Percentiles rank a stretch among this genome's conserved stretches.
phyloP scores from a whole-genome alignment of 2,329 filamentous ascomycete species.

The Sporothrix luriei region DNA sequence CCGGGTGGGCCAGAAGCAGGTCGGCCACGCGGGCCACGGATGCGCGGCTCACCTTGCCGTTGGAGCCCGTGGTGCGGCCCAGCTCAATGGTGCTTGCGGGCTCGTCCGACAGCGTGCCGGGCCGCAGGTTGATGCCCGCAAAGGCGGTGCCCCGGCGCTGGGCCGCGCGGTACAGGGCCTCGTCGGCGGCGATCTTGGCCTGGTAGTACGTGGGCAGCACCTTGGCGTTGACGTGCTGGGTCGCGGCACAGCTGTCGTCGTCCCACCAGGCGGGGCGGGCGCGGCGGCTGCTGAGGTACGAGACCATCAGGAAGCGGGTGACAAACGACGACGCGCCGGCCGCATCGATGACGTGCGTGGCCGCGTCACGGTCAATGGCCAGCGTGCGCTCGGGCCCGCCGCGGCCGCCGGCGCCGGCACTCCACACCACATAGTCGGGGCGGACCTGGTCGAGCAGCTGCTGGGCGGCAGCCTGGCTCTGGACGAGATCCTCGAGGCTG shows the following conservation, averaged over 20 bases:
- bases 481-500: constrained; percentile 68
- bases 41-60: constrained; percentile 55
- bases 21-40: constrained; percentile 63
- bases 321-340: constrained; percentile 51
- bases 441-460: constrained; percentile 63
- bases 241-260: constrained; percentile 51
- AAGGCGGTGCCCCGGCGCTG: constrained; percentile 45
- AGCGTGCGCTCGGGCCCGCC: constrained; percentile 53
- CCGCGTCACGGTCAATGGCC: constrained; percentile 63
- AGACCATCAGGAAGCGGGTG: constrained; percentile 66
- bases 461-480: constrained; percentile 62
- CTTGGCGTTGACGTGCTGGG: constrained; percentile 47
- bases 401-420: constrained; percentile 64
- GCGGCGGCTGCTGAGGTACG: constrained; percentile 60
- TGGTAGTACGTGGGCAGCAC: constrained; percentile 58
- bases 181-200: constrained; percentile 64
- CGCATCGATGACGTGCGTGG: constrained; percentile 63
- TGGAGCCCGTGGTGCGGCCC: constrained; percentile 48
- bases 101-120: constrained; percentile 53
- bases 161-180: constrained; percentile 55
- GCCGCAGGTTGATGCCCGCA: constrained; percentile 57
- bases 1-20: constrained; percentile 55
- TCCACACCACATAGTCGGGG: constrained; percentile 69
- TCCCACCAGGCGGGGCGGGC: constrained; percentile 59
- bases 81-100: constrained; percentile 53